Base-by-base conservation (phyloP, 306 rosid genomes). In the Vigna trinervia region DNA sequence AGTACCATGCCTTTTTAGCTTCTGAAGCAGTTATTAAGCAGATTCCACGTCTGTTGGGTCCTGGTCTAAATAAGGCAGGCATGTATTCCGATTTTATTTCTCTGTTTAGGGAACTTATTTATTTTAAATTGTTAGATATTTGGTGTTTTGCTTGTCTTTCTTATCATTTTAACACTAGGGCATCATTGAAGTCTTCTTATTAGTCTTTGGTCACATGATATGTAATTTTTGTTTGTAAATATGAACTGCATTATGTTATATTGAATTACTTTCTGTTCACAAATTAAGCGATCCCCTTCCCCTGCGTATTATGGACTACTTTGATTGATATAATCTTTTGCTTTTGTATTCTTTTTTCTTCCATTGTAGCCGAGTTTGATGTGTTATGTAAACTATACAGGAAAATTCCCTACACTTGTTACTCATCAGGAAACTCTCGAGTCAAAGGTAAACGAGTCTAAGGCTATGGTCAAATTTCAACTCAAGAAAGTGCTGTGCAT, bases 11-110 rank as follows among this genome's bases (percentile, higher is more conserved):
- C 63, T 91, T 91, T 69, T 87, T 91, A 41, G 98, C 98, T 38
- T 94, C 98, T 26, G 98, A 91, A 73, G 90, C 94, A 62, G 90
- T 91, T 13, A 94, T 94, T 0, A 91, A 91, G 88, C 95, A 91
- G 87, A 93, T 93, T 72, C 97, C 97, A 12, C 96, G 96, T 78
- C 94, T 93, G 48, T 81, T 93, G 79, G 96, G 96, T 38, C 97
- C 96, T 61, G 96, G 97, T 79, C 97, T 93, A 63, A 93, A 93
- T 87, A 81, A 94, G 83, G 93, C 96, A 91, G 84, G 91, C 67
- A 71, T 11, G 82, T 79, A 0, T 60, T 48, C 28, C 53, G 4
- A 28, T 12, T 9, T 11, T 20, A 1, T 45, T 10, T 51, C 6
- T 3, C 0, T 4, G 8, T 45, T 9, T 20, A 13, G 28, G 62